Conservation (phyloP, 2,329 filamentous ascomycete species). For the Pseudogymnoascus sp. region DNA sequence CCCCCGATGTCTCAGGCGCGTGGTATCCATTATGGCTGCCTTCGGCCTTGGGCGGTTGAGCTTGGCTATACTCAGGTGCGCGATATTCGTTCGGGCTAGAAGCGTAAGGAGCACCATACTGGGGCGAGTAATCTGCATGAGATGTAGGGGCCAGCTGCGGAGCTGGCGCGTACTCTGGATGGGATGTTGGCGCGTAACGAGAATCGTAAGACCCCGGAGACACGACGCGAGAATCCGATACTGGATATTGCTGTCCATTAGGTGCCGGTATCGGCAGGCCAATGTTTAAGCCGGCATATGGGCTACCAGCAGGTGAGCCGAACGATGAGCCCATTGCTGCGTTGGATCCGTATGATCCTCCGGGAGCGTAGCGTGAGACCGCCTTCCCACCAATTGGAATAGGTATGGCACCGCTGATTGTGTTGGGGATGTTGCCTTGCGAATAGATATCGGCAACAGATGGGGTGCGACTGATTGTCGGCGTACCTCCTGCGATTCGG, state of each 20-base stretch:
- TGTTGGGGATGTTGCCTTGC: slow-evolving; percentile 25
- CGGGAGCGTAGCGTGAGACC: slow-evolving; percentile 30
- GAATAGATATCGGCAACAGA: slow-evolving; percentile 66
- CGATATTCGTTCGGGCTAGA: not conserved
- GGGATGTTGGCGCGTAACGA: slow-evolving; percentile 1
- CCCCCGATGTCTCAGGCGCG: not conserved
- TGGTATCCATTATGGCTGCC: not conserved
- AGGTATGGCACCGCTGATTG: slow-evolving; percentile 25
- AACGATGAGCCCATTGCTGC: slow-evolving; percentile 1
- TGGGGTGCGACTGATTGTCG: slow-evolving; percentile 66
- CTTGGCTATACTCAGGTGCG: not conserved
- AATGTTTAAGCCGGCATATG: not conserved
- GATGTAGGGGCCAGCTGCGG: not conserved
- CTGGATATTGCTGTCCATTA: slow-evolving; percentile 1
- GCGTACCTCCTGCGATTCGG: slow-evolving; percentile 69
- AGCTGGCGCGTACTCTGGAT: not conserved
- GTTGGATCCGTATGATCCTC: slow-evolving; percentile 20
- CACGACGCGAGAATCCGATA: not conserved
- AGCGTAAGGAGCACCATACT: not conserved
- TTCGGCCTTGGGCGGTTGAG: not conserved
- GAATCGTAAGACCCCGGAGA: not conserved
- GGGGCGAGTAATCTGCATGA: not conserved
- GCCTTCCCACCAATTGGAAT: slow-evolving; percentile 21
- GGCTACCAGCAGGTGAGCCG: not conserved
- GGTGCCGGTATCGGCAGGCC: slow-evolving; percentile 1